Base-by-base conservation (phyloP, 2,329 filamentous ascomycete species). In the Arthrobotrys megalospora region DNA sequence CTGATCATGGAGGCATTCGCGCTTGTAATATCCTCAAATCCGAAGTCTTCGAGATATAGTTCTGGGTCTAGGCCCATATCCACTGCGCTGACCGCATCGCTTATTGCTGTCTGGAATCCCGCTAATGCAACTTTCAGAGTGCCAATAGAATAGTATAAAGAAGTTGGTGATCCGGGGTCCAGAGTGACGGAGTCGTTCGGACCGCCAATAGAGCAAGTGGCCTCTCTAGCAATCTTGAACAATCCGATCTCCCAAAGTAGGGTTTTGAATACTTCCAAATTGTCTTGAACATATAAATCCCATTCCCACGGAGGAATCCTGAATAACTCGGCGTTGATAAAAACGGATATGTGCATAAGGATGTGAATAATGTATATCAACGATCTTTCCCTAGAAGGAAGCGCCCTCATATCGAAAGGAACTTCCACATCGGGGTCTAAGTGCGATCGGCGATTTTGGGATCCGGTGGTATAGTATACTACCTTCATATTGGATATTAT, bases 191-290 rank as follows among this genome's bases (percentile, higher is more conserved):
- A 32, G 47, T 64, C 68, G 50, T 45, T 28, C 34, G 58, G 45
- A 14, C 68, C 58, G 12, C 58, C 55, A 8, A 71, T 38, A 8
- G 58, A 14, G 68, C 68, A 71, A n/a, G 53, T n/a, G 36, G 62
- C 19, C 16, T 41, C 14, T 19, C 48, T 47, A 8, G 28, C 41
- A 38, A 24, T 41, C 38, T 66, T 65, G 48, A 73, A 73, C 6
- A 10, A n/a, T 10, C 60, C 60, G 12, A 66, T 60, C 32, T 41
- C 58, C n/a, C 32, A 21, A 8, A 73, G 41, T 21, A 73, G 48
- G 19, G 41, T 43, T 21, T 14, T 36, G 36, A 65, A 50, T 0
- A 34, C 41, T 12, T 32, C 38, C 36, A 12, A 34, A 43, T 65
- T 41, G 11, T 41, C 7, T 60, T 66, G 38, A 3, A 73, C 21